Conservation (phyloP, 2,329 filamentous ascomycete genomes). For the Emergomyces africanus region DNA sequence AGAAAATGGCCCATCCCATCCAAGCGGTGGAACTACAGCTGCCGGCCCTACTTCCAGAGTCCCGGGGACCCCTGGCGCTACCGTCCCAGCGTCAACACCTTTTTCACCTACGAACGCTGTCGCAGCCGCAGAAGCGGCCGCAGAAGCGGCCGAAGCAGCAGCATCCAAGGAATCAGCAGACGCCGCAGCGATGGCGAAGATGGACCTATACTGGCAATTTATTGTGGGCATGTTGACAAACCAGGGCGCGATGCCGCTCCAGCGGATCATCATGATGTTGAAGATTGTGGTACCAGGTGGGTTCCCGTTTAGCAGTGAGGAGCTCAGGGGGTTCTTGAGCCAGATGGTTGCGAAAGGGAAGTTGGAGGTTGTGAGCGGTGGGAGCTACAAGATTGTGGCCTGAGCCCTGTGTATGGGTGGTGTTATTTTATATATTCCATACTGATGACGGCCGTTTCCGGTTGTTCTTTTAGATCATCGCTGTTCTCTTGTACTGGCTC, state of each 20-base stretch:
- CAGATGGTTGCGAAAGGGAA: conserved; percentile 63
- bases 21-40: conserved; percentile 9
- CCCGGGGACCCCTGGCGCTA: conserved; percentile 8
- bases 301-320: conserved; percentile 81
- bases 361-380: conserved; percentile 52
- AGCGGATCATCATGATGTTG: conserved; percentile 85
- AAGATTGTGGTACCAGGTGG: conserved; percentile 80
- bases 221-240: conserved; percentile 94
- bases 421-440: not conserved
- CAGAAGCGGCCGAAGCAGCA: conserved; percentile 28
- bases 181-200: conserved; percentile 53
- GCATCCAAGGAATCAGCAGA: conserved; percentile 36
- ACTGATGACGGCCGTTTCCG: not conserved
- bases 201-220: conserved; percentile 76
- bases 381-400: conserved; percentile 48
- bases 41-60: conserved; percentile 16
- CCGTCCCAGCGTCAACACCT: conserved; percentile 1
- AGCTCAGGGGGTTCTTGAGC: conserved; percentile 66
- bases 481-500: not conserved
- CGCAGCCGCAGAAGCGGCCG: conserved; percentile 29
- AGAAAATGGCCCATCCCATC: conserved; percentile 13
- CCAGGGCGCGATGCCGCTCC: conserved; percentile 68
- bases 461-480: not conserved
- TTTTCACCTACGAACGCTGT: conserved; percentile 17
- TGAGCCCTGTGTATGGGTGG: not conserved